A percentile compares a stretch with the other conserved stretches of the same genome.
Conservation (phyloP, 306 rosid species). For the Gleditsia sinensis region DNA sequence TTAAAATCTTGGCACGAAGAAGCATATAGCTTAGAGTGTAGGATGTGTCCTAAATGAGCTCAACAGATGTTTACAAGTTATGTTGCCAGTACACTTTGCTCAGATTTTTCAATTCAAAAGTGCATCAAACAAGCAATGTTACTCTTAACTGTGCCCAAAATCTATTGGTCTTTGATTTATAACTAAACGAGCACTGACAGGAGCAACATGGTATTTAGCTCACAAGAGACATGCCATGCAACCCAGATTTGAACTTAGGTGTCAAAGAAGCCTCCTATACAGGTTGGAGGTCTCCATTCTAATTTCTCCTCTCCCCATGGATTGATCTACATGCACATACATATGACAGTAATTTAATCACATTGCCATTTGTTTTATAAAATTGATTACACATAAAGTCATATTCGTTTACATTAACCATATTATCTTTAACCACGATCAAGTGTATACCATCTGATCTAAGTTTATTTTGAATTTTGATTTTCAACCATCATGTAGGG, state of each 20-base stretch:
- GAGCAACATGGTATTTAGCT: neutral
- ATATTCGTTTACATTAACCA: too few species aligned
- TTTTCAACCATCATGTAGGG: too few species aligned
- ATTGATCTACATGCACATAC: neutral
- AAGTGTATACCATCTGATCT: too few species aligned
- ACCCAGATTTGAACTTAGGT: neutral
- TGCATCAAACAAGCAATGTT: neutral
- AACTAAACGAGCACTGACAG: neutral
- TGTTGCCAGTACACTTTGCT: neutral
- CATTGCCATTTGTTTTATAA: too few species aligned
- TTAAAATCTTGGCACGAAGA: neutral
- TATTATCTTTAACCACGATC: neutral
- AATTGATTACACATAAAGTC: too few species aligned
- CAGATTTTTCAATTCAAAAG: neutral
- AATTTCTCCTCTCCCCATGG: neutral
- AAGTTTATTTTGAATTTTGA: too few species aligned
- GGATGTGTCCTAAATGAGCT: neutral
- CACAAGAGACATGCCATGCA: neutral
- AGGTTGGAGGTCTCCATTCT: neutral
- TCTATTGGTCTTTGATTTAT: neutral
- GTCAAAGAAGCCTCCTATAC: neutral
- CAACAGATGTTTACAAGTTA: neutral
- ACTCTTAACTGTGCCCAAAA: neutral
- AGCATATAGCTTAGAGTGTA: neutral
- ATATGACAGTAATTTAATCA: neutral